Conservation (phyloP, 495 filamentous ascomycete genomes). For the Aspergillus sparsus region DNA sequence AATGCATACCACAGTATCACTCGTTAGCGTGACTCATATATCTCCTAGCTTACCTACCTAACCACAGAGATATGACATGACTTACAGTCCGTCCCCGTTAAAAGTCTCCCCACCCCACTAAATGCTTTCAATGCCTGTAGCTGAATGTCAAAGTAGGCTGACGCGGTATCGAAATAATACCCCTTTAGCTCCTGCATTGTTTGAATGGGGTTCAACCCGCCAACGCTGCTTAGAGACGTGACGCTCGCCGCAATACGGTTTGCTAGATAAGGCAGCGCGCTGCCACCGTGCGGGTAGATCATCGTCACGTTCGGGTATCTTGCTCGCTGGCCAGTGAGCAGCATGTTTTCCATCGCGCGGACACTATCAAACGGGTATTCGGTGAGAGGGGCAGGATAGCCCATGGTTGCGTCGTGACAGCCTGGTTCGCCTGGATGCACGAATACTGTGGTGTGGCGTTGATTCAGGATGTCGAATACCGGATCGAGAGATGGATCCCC, state of each 20-base stretch:
- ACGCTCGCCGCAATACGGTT: conserved; percentile 26
- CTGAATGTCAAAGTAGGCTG: conserved; percentile 21
- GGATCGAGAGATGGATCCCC: conserved; percentile 46
- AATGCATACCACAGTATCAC: too few relatives aligned
- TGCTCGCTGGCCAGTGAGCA: conserved; percentile 47
- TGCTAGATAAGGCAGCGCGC: conserved; percentile 45
- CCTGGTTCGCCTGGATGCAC: conserved; percentile 52
- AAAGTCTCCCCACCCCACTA: conserved; percentile 14
- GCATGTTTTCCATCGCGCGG: conserved; percentile 50
- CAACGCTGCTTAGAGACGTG: conserved; percentile 17
- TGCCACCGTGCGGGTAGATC: conserved; percentile 53
- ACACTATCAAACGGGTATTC: conserved; percentile 60
- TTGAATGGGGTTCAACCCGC: conserved; percentile 12
- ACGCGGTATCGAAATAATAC: conserved; percentile 29
- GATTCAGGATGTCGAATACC: conserved; percentile 37
- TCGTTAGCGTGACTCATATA: too few relatives aligned
- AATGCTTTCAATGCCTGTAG: conserved; percentile 25
- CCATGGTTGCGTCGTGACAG: conserved; percentile 30
- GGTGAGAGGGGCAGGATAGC: conserved; percentile 52
- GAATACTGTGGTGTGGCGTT: conserved; percentile 43
- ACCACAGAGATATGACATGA: neutral
- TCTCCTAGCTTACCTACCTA: too few relatives aligned
- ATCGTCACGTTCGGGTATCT: conserved; percentile 45
- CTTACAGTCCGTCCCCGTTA: conserved; percentile 28
- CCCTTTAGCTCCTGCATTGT: conserved; percentile 21